A percentile compares a stretch with the other conserved stretches of the same genome.
These are phyloP conservation scores for Colletotrichum tropicicola DNA, from an alignment of 2,329 filamentous ascomycete genomes.

Conservation along the genomic window DNA sequence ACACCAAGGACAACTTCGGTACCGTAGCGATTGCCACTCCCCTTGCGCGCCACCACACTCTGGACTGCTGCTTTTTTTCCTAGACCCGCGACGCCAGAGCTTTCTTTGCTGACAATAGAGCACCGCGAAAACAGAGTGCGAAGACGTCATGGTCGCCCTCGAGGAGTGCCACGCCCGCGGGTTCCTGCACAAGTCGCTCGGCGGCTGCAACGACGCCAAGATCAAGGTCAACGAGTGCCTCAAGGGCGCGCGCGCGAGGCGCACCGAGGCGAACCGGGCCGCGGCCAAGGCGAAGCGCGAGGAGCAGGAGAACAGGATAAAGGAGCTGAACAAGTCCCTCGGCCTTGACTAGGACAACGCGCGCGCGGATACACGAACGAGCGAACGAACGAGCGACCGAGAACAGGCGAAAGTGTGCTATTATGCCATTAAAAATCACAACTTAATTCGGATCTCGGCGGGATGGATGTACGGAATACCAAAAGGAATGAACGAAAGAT, in stretches of 20 bases:
- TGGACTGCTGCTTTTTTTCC: no score
- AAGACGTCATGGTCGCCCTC: constrained; percentile 91
- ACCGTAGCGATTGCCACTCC: no score
- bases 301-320: constrained; percentile 77
- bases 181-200: constrained; percentile 90
- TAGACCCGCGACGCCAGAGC: no score
- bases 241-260: constrained; percentile 79
- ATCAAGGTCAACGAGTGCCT: constrained; percentile 86
- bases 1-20: constrained; percentile 93
- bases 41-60: no score
- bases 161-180: constrained; percentile 95
- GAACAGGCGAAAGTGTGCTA: background rate
- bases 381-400: background rate
- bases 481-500: background rate
- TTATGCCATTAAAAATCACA: constrained; percentile 2
- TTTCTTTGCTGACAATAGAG: background rate
- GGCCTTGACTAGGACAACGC: constrained; percentile 37
- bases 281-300: constrained; percentile 73
- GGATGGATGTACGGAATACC: background rate
- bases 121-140: constrained; percentile 74
- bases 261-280: constrained; percentile 78
- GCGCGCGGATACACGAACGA: background rate
- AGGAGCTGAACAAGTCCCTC: constrained; percentile 63
- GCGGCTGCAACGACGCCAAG: constrained; percentile 91
- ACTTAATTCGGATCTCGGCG: constrained; percentile 1